Percentiles rank a stretch among this genome's conserved stretches.
phyloP scores from a whole-genome alignment of 1,139 yeast genomes.

The Meyerozyma athensensis region DNA sequence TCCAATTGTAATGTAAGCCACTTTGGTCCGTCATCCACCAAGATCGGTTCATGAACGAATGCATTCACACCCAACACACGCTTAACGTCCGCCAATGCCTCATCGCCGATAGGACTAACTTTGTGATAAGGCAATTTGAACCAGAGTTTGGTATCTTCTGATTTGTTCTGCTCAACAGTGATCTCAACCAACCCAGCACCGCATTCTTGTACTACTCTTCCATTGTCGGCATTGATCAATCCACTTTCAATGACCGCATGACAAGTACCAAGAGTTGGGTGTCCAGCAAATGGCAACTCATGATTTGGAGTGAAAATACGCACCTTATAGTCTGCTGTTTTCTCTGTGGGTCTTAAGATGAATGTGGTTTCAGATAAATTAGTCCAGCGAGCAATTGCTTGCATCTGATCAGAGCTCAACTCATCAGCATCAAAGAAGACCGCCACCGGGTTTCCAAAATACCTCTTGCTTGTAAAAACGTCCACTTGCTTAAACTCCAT shows the following conservation, averaged over 20 bases:
- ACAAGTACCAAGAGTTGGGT: slow-evolving; percentile 53
- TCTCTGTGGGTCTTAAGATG: slow-evolving; percentile 30
- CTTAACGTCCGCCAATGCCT: slow-evolving; percentile 15
- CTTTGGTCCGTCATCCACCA: slow-evolving; percentile 35
- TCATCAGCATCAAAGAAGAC: slow-evolving; percentile 37
- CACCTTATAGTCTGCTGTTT: slow-evolving; percentile 38
- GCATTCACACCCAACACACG: slow-evolving; percentile 15
- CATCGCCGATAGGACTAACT: slow-evolving; percentile 16
- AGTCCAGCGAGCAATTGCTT: slow-evolving; percentile 49
- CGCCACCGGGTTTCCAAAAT: slow-evolving; percentile 54
- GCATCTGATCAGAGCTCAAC: slow-evolving; percentile 34
- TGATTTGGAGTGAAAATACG: slow-evolving; percentile 42
- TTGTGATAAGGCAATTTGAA: slow-evolving; percentile 23
- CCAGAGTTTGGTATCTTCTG: slow-evolving; percentile 8
- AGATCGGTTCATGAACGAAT: slow-evolving; percentile 15
- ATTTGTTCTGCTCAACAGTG: slow-evolving; percentile 10
- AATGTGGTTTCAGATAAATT: slow-evolving; percentile 55
- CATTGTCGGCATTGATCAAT: slow-evolving; percentile 18
- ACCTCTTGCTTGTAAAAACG: slow-evolving; percentile 40
- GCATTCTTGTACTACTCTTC: slow-evolving; percentile 38
- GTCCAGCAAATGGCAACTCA: slow-evolving; percentile 59
- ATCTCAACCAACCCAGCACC: slow-evolving; percentile 38
- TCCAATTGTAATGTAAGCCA: slow-evolving; percentile 34
- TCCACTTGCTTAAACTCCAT: slow-evolving; percentile 43
- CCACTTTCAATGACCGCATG: slow-evolving; percentile 36